Conservation (phyloP, 2,329 filamentous ascomycete species). For the Bipolaris sorokiniana region DNA sequence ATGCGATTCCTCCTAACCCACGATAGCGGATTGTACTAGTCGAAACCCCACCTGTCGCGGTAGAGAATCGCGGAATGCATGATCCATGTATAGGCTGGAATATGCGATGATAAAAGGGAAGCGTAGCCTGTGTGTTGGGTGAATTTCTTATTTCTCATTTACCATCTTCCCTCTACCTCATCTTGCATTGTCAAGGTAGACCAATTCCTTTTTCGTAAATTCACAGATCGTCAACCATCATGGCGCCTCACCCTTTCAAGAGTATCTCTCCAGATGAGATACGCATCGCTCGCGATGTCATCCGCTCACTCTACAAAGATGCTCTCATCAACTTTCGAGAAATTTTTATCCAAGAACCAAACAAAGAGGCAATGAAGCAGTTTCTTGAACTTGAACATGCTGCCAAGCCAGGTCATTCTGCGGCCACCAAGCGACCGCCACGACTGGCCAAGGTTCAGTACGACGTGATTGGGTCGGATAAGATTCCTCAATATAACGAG, state of each 20-base stretch:
- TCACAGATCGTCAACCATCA: slow-evolving; percentile 16
- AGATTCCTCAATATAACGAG: slow-evolving; percentile 62
- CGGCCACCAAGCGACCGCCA: slow-evolving; percentile 53
- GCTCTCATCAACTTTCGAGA: slow-evolving; percentile 55
- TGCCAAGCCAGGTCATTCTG: slow-evolving; percentile 45
- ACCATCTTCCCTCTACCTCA: neutral
- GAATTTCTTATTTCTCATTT: neutral
- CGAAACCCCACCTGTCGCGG: neutral
- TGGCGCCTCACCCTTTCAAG: slow-evolving; percentile 60
- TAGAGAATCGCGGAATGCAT: neutral
- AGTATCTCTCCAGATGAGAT: slow-evolving; percentile 64
- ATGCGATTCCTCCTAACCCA: slow-evolving; percentile 3
- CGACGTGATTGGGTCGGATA: slow-evolving; percentile 61
- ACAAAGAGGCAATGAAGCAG: slow-evolving; percentile 55
- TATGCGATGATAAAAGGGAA: slow-evolving; percentile 5
- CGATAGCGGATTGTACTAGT: neutral
- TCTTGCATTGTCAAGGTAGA: neutral
- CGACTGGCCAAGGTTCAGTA: slow-evolving; percentile 62
- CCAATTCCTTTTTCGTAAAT: neutral
- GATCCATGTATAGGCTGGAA: neutral
- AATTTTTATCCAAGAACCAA: slow-evolving; percentile 59
- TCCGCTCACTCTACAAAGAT: slow-evolving; percentile 51
- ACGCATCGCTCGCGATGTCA: slow-evolving; percentile 56
- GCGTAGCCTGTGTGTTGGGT: neutral
- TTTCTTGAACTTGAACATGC: slow-evolving; percentile 58